A percentile compares a stretch with the other conserved stretches of the same genome.
Conservation (phyloP, 108 stramenopile genomes). For the Ochromonas danica region DNA sequence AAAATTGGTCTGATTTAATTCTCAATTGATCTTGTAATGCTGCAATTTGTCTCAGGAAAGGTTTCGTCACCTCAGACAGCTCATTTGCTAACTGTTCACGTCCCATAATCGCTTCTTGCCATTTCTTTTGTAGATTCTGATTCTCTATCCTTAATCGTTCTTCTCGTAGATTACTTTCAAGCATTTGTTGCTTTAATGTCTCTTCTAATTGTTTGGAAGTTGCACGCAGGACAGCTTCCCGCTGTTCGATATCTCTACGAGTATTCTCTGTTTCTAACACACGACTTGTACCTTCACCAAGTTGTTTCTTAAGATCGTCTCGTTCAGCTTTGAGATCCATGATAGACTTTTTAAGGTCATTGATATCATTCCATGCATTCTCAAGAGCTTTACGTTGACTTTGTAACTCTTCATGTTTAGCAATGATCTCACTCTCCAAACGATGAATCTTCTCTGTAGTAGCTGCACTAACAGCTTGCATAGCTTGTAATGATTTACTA, state of each 20-base stretch:
- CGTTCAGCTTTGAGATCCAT: conserved; percentile 1
- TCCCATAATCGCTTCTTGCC: conserved; percentile 24
- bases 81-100: conserved; percentile 23
- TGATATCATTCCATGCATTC: conserved; percentile 6
- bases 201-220: conserved; percentile 21
- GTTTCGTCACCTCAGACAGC: neutral
- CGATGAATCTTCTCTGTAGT: neutral
- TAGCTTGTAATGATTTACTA: neutral
- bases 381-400: neutral
- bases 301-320: conserved; percentile 9
- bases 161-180: neutral
- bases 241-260: conserved; percentile 26
- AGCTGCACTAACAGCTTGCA: conserved; percentile 31
- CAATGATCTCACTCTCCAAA: conserved; percentile 1
- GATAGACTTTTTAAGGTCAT: neutral
- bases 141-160: conserved; percentile 5
- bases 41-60: conserved; percentile 26
- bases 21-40: conserved; percentile 13
- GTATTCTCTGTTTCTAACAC: neutral
- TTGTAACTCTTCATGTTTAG: neutral
- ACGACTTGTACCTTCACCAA: conserved; percentile 17
- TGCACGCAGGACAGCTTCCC: conserved; percentile 28
- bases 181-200: neutral
- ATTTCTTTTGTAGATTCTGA: neutral
- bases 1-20: neutral